These are phyloP conservation scores for Chlamydomonas sp. DNA, from an alignment of 139 green algal species.

Conservation along the genomic window DNA sequence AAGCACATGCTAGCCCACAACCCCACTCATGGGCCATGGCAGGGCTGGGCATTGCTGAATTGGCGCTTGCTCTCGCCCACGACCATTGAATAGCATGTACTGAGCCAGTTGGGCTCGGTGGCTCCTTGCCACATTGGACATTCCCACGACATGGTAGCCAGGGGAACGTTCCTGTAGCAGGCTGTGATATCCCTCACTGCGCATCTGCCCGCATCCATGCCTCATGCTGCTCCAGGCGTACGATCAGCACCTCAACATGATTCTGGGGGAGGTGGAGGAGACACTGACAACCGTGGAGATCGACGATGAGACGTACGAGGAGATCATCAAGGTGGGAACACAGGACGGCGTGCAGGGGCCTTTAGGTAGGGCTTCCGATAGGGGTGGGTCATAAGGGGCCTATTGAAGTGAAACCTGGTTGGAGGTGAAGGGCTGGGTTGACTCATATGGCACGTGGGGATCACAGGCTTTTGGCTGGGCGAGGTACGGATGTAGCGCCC, in stretches of 20 bases:
- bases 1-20: no score
- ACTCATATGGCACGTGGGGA: no score
- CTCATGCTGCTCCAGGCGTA: conserved; percentile 85
- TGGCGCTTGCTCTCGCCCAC: no score
- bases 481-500: no score
- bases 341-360: background rate
- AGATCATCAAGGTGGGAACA: conserved; percentile 93
- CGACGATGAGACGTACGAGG: conserved; percentile 99
- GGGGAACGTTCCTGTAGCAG: background rate
- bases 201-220: background rate
- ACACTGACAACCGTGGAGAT: conserved; percentile 95
- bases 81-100: no score
- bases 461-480: no score
- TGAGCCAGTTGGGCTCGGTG: no score
- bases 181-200: background rate
- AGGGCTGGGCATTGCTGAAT: no score
- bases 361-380: background rate
- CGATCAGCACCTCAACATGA: conserved; percentile 99
- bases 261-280: conserved; percentile 98
- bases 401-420: background rate
- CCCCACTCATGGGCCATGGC: no score
- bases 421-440: no score
- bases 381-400: background rate
- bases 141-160: background rate
- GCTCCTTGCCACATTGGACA: no score